Evolutionary conservation across 140 eudicot species (phyloP).

Genomic region (Anethum foeniculum): DNA sequence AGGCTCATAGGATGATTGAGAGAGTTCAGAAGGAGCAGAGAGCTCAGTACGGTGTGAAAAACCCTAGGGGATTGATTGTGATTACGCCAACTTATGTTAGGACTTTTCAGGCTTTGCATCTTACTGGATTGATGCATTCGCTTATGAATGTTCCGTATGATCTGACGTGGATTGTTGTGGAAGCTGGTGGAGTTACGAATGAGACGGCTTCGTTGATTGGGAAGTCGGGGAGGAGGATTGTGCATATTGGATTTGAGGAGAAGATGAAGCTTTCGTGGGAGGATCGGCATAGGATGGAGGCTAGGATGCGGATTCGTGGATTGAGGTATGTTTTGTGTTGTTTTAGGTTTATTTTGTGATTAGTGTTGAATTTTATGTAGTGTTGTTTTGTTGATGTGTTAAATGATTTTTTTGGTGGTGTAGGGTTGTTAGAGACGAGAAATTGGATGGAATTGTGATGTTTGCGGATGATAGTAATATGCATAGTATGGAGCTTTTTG

Average conservation of each 20-base stretch:
- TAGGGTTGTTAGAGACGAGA: conserved; percentile 74
- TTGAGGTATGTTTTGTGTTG: conserved; percentile 41
- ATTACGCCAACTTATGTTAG: conserved; percentile 89
- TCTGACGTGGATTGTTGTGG: conserved; percentile 88
- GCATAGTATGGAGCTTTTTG: conserved; percentile 86
- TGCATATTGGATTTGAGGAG: conserved; percentile 62
- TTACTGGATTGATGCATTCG: conserved; percentile 90
- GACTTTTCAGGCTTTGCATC: conserved; percentile 83
- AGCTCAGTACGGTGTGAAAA: conserved; percentile 68
- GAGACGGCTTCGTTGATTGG: conserved; percentile 68
- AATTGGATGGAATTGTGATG: conserved; percentile 77
- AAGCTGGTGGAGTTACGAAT: conserved; percentile 80
- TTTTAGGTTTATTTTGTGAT: background rate
- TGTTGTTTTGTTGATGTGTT: conserved; percentile 14
- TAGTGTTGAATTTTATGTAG: background rate
- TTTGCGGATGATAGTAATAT: conserved; percentile 97
- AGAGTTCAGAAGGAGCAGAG: conserved; percentile 88
- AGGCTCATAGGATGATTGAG: conserved; percentile 81
- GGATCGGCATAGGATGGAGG: conserved; percentile 68
- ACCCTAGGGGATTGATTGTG: conserved; percentile 61
- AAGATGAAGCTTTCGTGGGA: conserved; percentile 81
- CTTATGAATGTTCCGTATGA: conserved; percentile 82
- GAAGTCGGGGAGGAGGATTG: conserved; percentile 40
- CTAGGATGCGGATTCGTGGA: conserved; percentile 69
- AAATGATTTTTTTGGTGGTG: conserved; percentile 16